phyloP scores from a whole-genome alignment of 1,284 basidiomycete species.

The Pisolithus thermaeus region DNA sequence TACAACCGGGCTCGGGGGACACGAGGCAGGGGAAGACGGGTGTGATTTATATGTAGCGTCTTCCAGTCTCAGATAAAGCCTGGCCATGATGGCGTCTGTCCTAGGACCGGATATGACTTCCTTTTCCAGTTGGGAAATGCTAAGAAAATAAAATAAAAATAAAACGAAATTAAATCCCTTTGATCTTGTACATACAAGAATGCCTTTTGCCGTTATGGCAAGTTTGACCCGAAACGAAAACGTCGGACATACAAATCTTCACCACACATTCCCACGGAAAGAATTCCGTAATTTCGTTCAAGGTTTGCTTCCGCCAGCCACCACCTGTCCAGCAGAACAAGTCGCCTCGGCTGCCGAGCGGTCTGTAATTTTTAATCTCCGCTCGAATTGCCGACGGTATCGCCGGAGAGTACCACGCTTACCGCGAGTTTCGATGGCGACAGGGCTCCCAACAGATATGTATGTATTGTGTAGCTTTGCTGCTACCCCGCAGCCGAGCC shows the following conservation, averaged over 20 bases:
- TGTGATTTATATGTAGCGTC: slow-evolving; percentile 25
- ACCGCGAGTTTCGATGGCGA: too few relatives aligned
- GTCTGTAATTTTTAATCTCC: not conserved
- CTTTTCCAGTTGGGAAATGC: slow-evolving; percentile 16
- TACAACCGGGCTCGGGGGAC: slow-evolving; percentile 16
- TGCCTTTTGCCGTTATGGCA: slow-evolving; percentile 11
- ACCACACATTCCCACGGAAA: slow-evolving; percentile 4
- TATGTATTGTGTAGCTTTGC: too few relatives aligned
- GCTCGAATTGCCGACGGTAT: not conserved
- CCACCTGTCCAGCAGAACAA: not conserved
- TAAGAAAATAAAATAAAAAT: slow-evolving; percentile 9
- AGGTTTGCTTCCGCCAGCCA: not conserved
- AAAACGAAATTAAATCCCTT: slow-evolving; percentile 5
- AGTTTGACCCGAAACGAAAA: slow-evolving; percentile 9
- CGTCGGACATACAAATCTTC: slow-evolving; percentile 3
- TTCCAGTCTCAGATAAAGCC: slow-evolving; percentile 8
- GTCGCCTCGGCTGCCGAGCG: not conserved
- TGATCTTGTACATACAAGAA: slow-evolving; percentile 3
- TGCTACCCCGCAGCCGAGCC: too few relatives aligned
- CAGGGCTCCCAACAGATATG: too few relatives aligned
- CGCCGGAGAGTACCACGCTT: not conserved
- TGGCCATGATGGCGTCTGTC: slow-evolving; percentile 30
- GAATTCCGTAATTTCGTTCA: not conserved
- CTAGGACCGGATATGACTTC: slow-evolving; percentile 24
- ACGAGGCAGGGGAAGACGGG: slow-evolving; percentile 19